Evolutionary conservation across 768 basidiomycete genomes (phyloP).

Genomic region (Psilocybe sp.): DNA sequence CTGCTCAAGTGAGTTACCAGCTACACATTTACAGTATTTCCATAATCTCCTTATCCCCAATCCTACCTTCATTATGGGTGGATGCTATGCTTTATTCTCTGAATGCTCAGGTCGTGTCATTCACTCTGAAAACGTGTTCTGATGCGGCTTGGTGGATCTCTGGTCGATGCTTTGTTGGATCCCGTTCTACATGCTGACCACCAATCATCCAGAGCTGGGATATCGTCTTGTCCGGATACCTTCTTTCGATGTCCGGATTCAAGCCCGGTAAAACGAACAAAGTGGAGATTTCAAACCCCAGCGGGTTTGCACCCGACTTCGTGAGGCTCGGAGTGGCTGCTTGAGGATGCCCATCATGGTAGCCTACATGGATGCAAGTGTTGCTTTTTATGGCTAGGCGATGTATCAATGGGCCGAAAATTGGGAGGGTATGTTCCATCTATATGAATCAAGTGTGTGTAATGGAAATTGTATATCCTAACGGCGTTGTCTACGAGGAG

Average conservation of each 20-base stretch:
- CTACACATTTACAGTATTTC: neutral
- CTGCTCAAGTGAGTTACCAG: slow-evolving; percentile 37
- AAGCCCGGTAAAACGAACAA: slow-evolving; percentile 42
- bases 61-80: neutral
- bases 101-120: too few relatives aligned
- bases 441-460: too few relatives aligned
- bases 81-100: neutral
- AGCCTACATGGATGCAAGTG: too few relatives aligned
- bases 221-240: slow-evolving; percentile 37
- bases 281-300: slow-evolving; percentile 41
- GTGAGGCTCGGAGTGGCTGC: slow-evolving; percentile 37
- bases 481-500: too few relatives aligned
- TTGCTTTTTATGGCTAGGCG: too few relatives aligned
- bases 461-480: too few relatives aligned
- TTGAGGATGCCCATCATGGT: slow-evolving; percentile 7
- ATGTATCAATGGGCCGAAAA: neutral
- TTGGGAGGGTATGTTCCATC: neutral
- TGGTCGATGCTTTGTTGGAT: neutral
- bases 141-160: neutral
- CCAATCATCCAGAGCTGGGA: slow-evolving; percentile 39
- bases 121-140: too few relatives aligned
- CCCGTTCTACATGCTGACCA: neutral
- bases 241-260: slow-evolving; percentile 41
- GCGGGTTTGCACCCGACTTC: slow-evolving; percentile 39
- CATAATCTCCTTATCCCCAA: neutral